Conservation (phyloP, 2,329 filamentous ascomycete genomes). For the Metarhizium guizhouense region DNA sequence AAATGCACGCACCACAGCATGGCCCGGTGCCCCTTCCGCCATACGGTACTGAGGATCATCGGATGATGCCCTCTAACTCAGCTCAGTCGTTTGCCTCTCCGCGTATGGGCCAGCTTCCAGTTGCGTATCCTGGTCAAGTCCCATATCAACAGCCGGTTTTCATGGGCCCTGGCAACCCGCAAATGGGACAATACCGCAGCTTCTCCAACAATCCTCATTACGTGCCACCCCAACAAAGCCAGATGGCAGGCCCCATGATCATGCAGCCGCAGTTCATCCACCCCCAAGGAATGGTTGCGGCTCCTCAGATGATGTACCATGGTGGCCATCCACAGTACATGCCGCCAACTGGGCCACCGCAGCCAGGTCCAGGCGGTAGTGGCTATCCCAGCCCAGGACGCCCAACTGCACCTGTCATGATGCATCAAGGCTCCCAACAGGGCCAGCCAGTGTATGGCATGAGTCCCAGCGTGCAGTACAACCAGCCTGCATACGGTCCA, state of each 20-base stretch:
- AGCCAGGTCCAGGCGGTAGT: constrained; percentile 55
- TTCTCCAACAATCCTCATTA: constrained; percentile 65
- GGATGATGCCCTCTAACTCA: constrained; percentile 81
- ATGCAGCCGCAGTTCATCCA: constrained; percentile 69
- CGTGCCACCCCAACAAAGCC: constrained; percentile 58
- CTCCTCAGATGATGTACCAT: constrained; percentile 79
- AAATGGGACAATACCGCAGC: constrained; percentile 61
- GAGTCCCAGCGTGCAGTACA: constrained; percentile 66
- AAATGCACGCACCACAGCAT: constrained; percentile 67
- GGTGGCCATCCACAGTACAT: constrained; percentile 55
- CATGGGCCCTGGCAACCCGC: constrained; percentile 59
- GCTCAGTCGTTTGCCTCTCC: constrained; percentile 82
- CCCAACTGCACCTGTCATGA: constrained; percentile 79
- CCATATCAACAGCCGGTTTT: constrained; percentile 65
- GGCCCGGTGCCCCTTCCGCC: constrained; percentile 54
- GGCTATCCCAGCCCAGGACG: constrained; percentile 86
- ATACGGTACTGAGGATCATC: constrained; percentile 71
- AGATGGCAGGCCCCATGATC: constrained; percentile 77
- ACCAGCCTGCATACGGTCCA: constrained; percentile 62
- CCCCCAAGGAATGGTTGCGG: constrained; percentile 59
- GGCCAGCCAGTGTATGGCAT: constrained; percentile 72
- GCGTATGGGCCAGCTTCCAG: constrained; percentile 60
- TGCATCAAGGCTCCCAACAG: constrained; percentile 87
- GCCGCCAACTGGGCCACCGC: constrained; percentile 46
- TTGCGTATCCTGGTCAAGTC: constrained; percentile 63